Base-by-base conservation (phyloP, 768 basidiomycete species). In the Scleroderma bovista region DNA sequence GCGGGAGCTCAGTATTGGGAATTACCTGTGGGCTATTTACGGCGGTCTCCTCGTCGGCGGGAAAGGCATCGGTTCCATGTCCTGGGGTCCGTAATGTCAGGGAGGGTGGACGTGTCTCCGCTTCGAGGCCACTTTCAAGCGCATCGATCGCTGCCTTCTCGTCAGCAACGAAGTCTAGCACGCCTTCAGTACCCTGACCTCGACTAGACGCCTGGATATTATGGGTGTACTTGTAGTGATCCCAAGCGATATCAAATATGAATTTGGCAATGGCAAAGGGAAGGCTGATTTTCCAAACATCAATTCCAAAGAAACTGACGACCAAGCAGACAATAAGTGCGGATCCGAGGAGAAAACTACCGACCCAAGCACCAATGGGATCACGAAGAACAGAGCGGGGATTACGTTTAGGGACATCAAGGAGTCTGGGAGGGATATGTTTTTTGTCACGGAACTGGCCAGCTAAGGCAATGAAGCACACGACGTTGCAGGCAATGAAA, bases 241-340 rank as follows among this genome's bases (percentile, higher is more conserved):
- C 81, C 79, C 80, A 78, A 39, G 61, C 60, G 23, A 78, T 38
- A 60, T 97, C 93, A 43, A 84, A 80, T 6, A 77, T 32, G 33
- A 93, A 74, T 67, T 92, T 93, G 47, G 79, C 63, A 0, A 75
- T 62, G 0, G 90, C 92, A 42, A 91, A 91, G 0, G 94, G 91
- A 11, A 91, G 75, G 3, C 81, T 87, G 42, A 95, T 86, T 68
- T 77, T 81, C 87, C 88, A 93, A 3, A 90, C 87, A 46, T 90
- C 85, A 16, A 90, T 73, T 41, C 80, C 75, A 55, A 87, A 73
- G 63, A 85, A 89, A 61, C 84, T 87, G 52, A 86, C 80, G 5
- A 83, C 80, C 46, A 95, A 80, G 19, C 89, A 78, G 10, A 87
- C 75, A n/a, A 78, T 67, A 15, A 97, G 77, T 32, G 88, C 86